phyloP scores from a whole-genome alignment of 2,329 filamentous ascomycete species.

The Xylariaceae sp. region DNA sequence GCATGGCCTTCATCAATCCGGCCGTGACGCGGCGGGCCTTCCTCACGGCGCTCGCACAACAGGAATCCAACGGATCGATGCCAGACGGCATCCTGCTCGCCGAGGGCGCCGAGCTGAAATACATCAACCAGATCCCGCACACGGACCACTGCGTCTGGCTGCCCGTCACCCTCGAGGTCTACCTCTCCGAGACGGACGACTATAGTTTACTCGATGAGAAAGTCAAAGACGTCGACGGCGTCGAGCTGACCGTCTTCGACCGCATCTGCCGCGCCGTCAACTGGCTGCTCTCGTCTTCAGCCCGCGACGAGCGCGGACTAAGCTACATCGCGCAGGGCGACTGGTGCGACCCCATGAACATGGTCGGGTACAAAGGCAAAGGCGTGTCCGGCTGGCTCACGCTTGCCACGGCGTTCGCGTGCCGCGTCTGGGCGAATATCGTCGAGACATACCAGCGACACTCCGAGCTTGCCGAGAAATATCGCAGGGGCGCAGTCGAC shows the following conservation, averaged over 20 bases:
- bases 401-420: conserved; percentile 49
- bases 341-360: conserved; percentile 60
- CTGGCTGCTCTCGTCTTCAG: conserved; percentile 48
- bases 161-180: conserved; percentile 50
- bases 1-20: conserved; percentile 55
- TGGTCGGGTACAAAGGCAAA: conserved; percentile 56
- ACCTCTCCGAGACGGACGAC: conserved; percentile 52
- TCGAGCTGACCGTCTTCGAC: conserved; percentile 48
- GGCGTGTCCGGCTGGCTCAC: conserved; percentile 58
- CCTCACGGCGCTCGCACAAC: conserved; percentile 47
- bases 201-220: conserved; percentile 45
- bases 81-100: conserved; percentile 53
- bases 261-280: conserved; percentile 55
- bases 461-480: conserved; percentile 40
- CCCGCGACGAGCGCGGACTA: conserved; percentile 49
- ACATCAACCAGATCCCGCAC: conserved; percentile 59
- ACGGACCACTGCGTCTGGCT: conserved; percentile 59
- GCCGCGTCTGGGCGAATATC: conserved; percentile 51
- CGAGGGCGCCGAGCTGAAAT: conserved; percentile 54
- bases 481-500: conserved; percentile 39
- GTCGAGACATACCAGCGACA: conserved; percentile 44
- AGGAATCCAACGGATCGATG: conserved; percentile 53
- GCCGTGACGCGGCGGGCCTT: conserved; percentile 46
- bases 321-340: conserved; percentile 57
- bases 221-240: conserved; percentile 40